A percentile compares a stretch with the other conserved stretches of the same genome.
Evolutionary conservation across 495 filamentous ascomycete genomes (phyloP).

Genomic region (Talaromyces nanjingensis): DNA sequence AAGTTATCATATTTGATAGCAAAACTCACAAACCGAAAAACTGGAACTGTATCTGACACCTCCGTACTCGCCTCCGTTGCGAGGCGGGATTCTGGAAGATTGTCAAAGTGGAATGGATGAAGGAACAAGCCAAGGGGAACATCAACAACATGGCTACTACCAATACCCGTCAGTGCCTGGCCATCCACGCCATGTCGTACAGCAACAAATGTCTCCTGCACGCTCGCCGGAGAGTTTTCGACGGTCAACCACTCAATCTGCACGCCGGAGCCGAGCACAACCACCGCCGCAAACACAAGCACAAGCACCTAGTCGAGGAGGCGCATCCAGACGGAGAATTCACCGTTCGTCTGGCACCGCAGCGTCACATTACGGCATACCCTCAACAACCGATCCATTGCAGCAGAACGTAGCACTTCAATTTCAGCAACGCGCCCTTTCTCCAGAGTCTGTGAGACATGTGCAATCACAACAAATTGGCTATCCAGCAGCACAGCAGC

Average conservation of each 20-base stretch:
- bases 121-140: constrained; percentile 50
- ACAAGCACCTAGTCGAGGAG: background rate
- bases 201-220: background rate
- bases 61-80: constrained; percentile 49
- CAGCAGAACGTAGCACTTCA: constrained; percentile 4
- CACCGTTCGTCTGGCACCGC: background rate
- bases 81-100: constrained; percentile 35
- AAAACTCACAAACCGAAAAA: constrained; percentile 28
- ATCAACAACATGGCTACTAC: constrained; percentile 59
- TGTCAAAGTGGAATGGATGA: constrained; percentile 62
- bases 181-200: constrained; percentile 18
- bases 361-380: background rate
- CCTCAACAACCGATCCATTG: background rate
- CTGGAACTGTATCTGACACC: constrained; percentile 54
- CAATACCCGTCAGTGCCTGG: constrained; percentile 21
- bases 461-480: constrained; percentile 1
- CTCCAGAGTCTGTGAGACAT: constrained; percentile 4
- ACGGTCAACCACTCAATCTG: background rate
- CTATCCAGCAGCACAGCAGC: background rate
- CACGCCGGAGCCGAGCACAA: background rate
- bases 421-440: constrained; percentile 1
- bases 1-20: background rate
- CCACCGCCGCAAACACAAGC: background rate
- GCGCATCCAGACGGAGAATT: constrained; percentile 2
- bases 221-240: constrained; percentile 2